phyloP scores from a whole-genome alignment of 163 green algal genomes.

The Chlamydomonas reinhardtii region DNA sequence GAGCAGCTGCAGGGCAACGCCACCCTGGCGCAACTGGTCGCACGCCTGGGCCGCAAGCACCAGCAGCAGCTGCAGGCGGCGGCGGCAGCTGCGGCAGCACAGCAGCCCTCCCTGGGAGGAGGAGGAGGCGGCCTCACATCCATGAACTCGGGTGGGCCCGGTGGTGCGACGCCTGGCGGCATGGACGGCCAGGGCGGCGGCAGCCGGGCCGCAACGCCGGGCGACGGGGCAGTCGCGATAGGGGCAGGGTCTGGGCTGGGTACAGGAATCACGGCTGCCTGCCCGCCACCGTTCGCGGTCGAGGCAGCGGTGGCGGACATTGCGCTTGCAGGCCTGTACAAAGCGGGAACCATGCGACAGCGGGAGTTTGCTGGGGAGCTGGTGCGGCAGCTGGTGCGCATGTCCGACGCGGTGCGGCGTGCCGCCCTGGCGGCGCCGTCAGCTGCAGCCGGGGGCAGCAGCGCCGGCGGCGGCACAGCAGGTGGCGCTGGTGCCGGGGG shows the following conservation, averaged over 20 bases:
- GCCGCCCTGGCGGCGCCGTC: slow-evolving; percentile 27
- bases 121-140: too few species aligned
- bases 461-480: background rate
- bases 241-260: background rate
- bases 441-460: background rate
- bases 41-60: slow-evolving; percentile 7
- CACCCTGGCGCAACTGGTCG: slow-evolving; percentile 20
- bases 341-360: slow-evolving; percentile 30
- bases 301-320: slow-evolving; percentile 31
- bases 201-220: too few species aligned
- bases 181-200: too few species aligned
- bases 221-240: background rate
- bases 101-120: too few species aligned
- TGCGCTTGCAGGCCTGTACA: slow-evolving; percentile 29
- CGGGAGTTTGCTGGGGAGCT: slow-evolving; percentile 42
- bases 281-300: slow-evolving; percentile 12
- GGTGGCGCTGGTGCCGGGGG: background rate
- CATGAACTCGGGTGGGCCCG: too few species aligned
- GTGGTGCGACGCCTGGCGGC: too few species aligned
- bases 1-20: slow-evolving; percentile 42
- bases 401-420: slow-evolving; percentile 42
- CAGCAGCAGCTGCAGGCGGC: too few species aligned
- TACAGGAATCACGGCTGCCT: background rate
- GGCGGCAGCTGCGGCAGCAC: too few species aligned
- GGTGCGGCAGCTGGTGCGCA: slow-evolving; percentile 38